phyloP scores from a whole-genome alignment of 306 rosid genomes.

The Prunus persica region DNA sequence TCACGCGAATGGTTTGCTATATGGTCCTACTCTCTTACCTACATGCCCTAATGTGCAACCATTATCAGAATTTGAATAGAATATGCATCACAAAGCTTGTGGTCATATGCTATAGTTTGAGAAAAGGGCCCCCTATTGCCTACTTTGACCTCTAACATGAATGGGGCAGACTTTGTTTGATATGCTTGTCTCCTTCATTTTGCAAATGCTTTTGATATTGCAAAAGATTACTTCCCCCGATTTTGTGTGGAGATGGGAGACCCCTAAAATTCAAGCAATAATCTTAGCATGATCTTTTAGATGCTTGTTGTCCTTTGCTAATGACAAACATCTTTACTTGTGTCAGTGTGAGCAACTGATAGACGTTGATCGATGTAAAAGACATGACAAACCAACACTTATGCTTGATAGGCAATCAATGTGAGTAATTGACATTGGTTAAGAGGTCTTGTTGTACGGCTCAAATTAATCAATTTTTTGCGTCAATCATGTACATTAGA shows the following conservation, averaged over 20 bases:
- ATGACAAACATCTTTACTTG: not conserved
- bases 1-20: slow-evolving; percentile 22
- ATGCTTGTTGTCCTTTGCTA: not conserved
- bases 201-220: not conserved
- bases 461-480: no score
- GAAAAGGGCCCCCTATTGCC: not conserved
- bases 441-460: no score
- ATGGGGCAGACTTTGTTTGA: not conserved
- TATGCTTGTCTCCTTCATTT: not conserved
- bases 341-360: not conserved
- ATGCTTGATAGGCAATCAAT: no score
- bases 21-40: not conserved
- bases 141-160: not conserved
- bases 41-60: not conserved
- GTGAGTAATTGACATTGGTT: no score
- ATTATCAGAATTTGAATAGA: not conserved
- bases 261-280: not conserved
- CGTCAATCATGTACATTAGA: no score
- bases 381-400: no score
- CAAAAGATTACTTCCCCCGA: not conserved
- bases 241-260: not conserved
- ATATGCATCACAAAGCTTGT: not conserved
- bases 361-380: not conserved
- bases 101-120: not conserved
- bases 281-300: not conserved